These are phyloP conservation scores for Phylloporus sp. DNA, from an alignment of 768 basidiomycete species.

Conservation along the genomic window DNA sequence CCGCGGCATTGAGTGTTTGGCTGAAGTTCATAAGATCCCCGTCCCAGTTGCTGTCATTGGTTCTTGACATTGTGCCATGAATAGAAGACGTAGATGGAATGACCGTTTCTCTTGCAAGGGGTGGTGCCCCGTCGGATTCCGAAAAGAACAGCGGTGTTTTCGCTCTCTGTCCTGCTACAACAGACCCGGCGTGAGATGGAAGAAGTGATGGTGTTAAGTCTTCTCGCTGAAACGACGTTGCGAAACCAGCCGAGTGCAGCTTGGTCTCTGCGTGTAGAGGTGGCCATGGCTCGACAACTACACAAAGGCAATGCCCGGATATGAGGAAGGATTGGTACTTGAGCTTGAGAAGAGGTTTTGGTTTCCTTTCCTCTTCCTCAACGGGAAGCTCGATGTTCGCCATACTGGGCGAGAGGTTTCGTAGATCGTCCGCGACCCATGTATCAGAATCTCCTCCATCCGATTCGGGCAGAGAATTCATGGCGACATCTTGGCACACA, in stretches of 20 bases:
- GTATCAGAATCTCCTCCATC: neutral
- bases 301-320: constrained; percentile 67
- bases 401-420: neutral
- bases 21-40: constrained; percentile 72
- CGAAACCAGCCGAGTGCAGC: constrained; percentile 29
- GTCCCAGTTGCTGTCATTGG: constrained; percentile 31
- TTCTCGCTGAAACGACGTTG: constrained; percentile 17
- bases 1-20: constrained; percentile 57
- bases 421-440: neutral
- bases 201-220: constrained; percentile 30
- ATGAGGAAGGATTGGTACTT: constrained; percentile 68
- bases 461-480: constrained; percentile 8
- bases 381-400: constrained; percentile 38
- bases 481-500: constrained; percentile 12
- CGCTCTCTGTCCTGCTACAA: constrained; percentile 32
- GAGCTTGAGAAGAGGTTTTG: constrained; percentile 62
- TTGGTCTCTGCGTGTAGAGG: constrained; percentile 37
- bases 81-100: constrained; percentile 43
- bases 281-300: constrained; percentile 82
- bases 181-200: constrained; percentile 11
- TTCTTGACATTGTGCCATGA: constrained; percentile 30
- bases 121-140: constrained; percentile 45
- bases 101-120: constrained; percentile 22
- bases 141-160: constrained; percentile 73
- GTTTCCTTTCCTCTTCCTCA: constrained; percentile 65